Conservation (phyloP, 1,284 basidiomycete genomes). For the Rhizoctonia solani region DNA sequence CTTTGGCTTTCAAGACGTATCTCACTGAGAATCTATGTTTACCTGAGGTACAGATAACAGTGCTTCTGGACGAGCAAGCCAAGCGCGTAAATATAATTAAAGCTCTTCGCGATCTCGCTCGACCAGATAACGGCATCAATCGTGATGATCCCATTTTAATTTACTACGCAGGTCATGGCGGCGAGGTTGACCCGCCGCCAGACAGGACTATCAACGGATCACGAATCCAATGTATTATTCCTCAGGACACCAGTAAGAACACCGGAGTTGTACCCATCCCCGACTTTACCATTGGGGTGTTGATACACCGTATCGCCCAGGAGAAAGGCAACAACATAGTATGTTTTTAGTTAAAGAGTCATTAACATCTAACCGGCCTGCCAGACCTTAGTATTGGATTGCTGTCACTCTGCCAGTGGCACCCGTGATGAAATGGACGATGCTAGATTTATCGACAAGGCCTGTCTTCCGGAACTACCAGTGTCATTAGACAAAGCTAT, state of each 20-base stretch:
- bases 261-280: not conserved
- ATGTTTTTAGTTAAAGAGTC: not conserved
- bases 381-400: not conserved
- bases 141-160: not conserved
- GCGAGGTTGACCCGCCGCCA: not conserved
- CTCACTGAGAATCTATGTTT: not conserved
- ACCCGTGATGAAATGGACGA: not conserved
- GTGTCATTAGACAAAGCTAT: not conserved
- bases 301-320: not conserved
- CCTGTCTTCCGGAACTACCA: not conserved
- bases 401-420: conserved; percentile 2
- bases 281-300: not conserved
- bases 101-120: not conserved
- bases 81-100: not conserved
- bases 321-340: conserved; percentile 22
- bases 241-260: not conserved
- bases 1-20: not conserved
- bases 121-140: not conserved
- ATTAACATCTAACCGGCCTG: not conserved
- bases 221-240: not conserved
- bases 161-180: not conserved
- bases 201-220: not conserved
- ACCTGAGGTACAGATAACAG: not conserved
- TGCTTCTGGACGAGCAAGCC: not conserved
- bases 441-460: not conserved